Percentiles rank a stretch among this genome's conserved stretches.
Evolutionary conservation across 768 basidiomycete genomes (phyloP).

Genomic region (Tephrocybe sp.): DNA sequence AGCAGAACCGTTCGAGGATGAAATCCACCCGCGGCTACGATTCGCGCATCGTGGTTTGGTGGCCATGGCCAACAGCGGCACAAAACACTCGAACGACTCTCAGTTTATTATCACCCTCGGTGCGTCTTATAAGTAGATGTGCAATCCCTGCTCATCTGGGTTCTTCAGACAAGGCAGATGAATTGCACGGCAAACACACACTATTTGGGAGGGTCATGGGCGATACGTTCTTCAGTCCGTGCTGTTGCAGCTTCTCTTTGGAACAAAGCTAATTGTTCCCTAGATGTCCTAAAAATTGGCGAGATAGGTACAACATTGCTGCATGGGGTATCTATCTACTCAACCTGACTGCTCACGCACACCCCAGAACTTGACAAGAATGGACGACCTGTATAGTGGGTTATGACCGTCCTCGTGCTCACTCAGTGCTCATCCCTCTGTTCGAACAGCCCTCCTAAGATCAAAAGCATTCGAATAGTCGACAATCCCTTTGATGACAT

Average conservation of each 20-base stretch:
- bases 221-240: slow-evolving; percentile 86
- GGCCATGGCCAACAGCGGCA: slow-evolving; percentile 91
- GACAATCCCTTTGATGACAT: slow-evolving; percentile 97
- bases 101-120: slow-evolving; percentile 96
- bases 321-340: not conserved
- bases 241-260: not conserved
- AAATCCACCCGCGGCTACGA: slow-evolving; percentile 88
- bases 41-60: slow-evolving; percentile 90
- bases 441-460: slow-evolving; percentile 78
- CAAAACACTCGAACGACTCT: slow-evolving; percentile 87
- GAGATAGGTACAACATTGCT: slow-evolving; percentile 64
- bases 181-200: slow-evolving; percentile 92
- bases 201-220: slow-evolving; percentile 89
- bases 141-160: not conserved
- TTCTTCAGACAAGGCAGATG: slow-evolving; percentile 78
- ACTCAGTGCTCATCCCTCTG: not conserved
- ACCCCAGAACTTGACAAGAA: slow-evolving; percentile 66
- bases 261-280: not conserved
- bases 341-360: slow-evolving; percentile 3
- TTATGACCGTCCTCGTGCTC: slow-evolving; percentile 7
- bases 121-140: slow-evolving; percentile 25
- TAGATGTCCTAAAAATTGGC: slow-evolving; percentile 91
- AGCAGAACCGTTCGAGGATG: slow-evolving; percentile 89
- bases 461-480: slow-evolving; percentile 78
- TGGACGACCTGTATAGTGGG: slow-evolving; percentile 81